Conservation (phyloP, 2,329 filamentous ascomycete genomes). For the Clonostachys rosea region DNA sequence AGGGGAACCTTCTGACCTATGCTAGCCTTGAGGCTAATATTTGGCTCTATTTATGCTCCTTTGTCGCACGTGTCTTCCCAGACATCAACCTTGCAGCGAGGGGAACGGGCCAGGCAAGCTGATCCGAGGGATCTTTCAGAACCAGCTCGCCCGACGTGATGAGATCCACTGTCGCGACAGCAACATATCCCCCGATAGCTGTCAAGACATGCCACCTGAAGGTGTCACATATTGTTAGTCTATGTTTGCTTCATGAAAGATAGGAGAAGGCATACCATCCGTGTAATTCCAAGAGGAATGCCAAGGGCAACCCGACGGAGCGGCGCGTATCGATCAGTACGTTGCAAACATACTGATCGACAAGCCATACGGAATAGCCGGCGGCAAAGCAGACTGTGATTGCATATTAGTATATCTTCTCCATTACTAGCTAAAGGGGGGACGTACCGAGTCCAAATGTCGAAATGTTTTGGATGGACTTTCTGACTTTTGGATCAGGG, state of each 20-base stretch:
- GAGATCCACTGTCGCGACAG: constrained; percentile 27
- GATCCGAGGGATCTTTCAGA: constrained; percentile 14
- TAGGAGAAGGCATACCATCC: constrained; percentile 24
- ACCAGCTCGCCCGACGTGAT: constrained; percentile 24
- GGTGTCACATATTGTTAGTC: not conserved
- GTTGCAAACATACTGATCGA: constrained; percentile 27
- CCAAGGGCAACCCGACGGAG: constrained; percentile 23
- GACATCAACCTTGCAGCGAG: constrained; percentile 8
- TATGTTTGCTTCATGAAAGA: not conserved
- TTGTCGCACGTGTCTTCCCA: not conserved
- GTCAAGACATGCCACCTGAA: constrained; percentile 35
- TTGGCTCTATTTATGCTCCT: too few relatives aligned
- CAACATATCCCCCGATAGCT: constrained; percentile 31
- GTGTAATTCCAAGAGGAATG: constrained; percentile 31
- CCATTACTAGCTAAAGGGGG: not conserved
- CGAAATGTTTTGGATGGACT: not conserved
- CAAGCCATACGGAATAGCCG: constrained; percentile 31
- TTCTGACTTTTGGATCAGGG: constrained; percentile 12
- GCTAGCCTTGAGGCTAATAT: too few relatives aligned
- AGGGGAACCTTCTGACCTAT: too few relatives aligned
- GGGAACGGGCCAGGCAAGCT: constrained; percentile 27
- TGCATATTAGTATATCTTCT: too few relatives aligned
- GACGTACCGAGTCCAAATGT: not conserved
- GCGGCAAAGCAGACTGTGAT: constrained; percentile 22
- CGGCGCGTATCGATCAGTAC: constrained; percentile 16